Conservation (phyloP, 2,329 filamentous ascomycete genomes). For the Fusarium globosum region DNA sequence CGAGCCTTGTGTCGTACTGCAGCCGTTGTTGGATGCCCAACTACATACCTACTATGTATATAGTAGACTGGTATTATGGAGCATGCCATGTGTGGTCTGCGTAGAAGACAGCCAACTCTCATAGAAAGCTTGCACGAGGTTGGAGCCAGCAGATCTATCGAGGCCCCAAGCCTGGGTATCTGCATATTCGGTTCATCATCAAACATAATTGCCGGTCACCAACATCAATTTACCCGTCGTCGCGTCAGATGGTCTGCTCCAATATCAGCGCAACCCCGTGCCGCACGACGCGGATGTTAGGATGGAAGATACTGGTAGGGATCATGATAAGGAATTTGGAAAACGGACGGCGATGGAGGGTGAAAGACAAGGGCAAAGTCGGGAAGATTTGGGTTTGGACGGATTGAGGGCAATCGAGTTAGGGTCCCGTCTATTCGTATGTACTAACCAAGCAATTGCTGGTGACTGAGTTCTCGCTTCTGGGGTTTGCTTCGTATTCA, state of each 20-base stretch:
- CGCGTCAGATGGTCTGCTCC: conserved; percentile 15
- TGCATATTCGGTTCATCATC: conserved; percentile 13
- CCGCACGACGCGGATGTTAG: conserved; percentile 27
- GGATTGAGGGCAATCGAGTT: conserved; percentile 25
- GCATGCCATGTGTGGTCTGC: conserved; percentile 4
- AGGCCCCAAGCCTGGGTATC: conserved; percentile 11
- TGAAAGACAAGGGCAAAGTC: conserved; percentile 6
- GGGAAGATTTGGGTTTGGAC: conserved; percentile 19
- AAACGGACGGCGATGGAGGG: conserved; percentile 12
- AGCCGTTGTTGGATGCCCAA: conserved; percentile 6
- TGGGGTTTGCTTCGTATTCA: conserved; percentile 41
- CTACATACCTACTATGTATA: not conserved
- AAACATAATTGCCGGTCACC: conserved; percentile 14
- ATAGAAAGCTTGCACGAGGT: conserved; percentile 14
- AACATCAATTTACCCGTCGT: conserved; percentile 12
- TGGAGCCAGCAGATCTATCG: conserved; percentile 1
- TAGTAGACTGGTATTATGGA: not conserved
- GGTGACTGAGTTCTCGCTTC: conserved; percentile 33
- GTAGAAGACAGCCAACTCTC: conserved; percentile 10
- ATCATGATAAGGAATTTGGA: conserved; percentile 40
- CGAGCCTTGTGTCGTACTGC: not conserved
- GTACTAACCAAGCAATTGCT: conserved; percentile 19
- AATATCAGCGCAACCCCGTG: conserved; percentile 33
- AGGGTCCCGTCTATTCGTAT: conserved; percentile 19
- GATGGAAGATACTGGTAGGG: conserved; percentile 36